Evolutionary conservation across 1,284 basidiomycete species (phyloP), one percentile per base, ranked within the genome.

Genomic region (Ustilago curta): DNA sequence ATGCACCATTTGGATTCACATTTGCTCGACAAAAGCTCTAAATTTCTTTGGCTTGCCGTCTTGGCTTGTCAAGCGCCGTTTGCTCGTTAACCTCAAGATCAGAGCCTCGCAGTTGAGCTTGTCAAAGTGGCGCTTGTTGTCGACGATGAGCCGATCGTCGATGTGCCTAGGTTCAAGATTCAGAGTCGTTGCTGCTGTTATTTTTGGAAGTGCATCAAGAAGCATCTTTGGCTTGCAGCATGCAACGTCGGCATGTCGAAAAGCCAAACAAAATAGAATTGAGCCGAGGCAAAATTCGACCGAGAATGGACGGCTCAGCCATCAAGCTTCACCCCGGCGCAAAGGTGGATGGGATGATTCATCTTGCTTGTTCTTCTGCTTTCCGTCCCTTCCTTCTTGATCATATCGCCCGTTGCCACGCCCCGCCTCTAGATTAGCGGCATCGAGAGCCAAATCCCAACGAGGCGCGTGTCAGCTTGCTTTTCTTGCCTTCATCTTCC

Each of bases 261-360:
- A 8, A 19, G 11, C 16, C 9, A 7, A 21, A 11, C n/a, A 23
- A 27, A 27, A n/a, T 9, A 7, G 18, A 50, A 58, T 61, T 61
- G 50, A 58, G 62, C 44, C 55, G 62, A 49, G 62, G 52, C 56
- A 57, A 54, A 42, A 42, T 40, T n/a, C 4, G 4, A n/a, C 27
- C 27, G 29, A 45, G 9, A 18, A 27, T 14, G 16, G n/a, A n/a
- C n/a, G 4, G 44, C 14, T 14, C 12, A 27, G 25, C 25, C n/a
- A n/a, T n/a, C n/a, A n/a, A n/a, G n/a, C n/a, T n/a, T n/a, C n/a
- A n/a, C n/a, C n/a, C n/a, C n/a, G n/a, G n/a, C n/a, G n/a, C n/a
- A n/a, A n/a, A n/a, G n/a, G n/a, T n/a, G n/a, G n/a, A n/a, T n/a
- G n/a, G n/a, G n/a, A 47, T 47, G 45, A 47, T 47, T 47, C 45